Percentiles rank a stretch among this genome's conserved stretches.
phyloP scores from a whole-genome alignment of 306 rosid genomes.

The Lathyrus sativus region DNA sequence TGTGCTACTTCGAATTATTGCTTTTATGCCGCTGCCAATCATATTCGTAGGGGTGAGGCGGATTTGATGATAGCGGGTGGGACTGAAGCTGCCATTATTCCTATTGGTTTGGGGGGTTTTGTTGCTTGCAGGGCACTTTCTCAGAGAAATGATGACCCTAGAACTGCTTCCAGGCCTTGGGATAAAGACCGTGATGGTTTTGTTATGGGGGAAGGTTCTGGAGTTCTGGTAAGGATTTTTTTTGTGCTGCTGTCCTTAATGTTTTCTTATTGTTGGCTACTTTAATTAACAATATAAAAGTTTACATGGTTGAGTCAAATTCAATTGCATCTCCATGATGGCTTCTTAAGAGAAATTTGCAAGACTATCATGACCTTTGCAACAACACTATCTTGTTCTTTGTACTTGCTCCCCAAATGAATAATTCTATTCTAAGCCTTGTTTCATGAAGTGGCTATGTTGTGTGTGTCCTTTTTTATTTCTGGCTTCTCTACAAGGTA shows the following conservation, averaged over 20 bases:
- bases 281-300: background rate
- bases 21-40: conserved; percentile 94
- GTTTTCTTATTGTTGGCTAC: background rate
- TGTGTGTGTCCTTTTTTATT: background rate
- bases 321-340: background rate
- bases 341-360: conserved; percentile 9
- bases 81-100: conserved; percentile 93
- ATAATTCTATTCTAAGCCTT: background rate
- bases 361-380: background rate
- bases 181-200: conserved; percentile 93
- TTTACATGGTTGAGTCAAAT: conserved; percentile 5
- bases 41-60: conserved; percentile 98
- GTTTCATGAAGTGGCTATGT: conserved; percentile 3
- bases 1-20: conserved; percentile 98
- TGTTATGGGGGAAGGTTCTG: conserved; percentile 99
- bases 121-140: conserved; percentile 97
- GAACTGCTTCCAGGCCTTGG: conserved; percentile 99
- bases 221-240: conserved; percentile 70
- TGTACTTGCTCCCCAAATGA: background rate
- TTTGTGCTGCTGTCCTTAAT: conserved; percentile 12
- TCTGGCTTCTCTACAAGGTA: background rate
- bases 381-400: background rate
- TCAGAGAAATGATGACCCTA: conserved; percentile 93
- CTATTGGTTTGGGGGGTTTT: conserved; percentile 93
- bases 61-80: conserved; percentile 98